phyloP scores from a whole-genome alignment of 1,284 basidiomycete species.

The Exsudoporus floridanus region DNA sequence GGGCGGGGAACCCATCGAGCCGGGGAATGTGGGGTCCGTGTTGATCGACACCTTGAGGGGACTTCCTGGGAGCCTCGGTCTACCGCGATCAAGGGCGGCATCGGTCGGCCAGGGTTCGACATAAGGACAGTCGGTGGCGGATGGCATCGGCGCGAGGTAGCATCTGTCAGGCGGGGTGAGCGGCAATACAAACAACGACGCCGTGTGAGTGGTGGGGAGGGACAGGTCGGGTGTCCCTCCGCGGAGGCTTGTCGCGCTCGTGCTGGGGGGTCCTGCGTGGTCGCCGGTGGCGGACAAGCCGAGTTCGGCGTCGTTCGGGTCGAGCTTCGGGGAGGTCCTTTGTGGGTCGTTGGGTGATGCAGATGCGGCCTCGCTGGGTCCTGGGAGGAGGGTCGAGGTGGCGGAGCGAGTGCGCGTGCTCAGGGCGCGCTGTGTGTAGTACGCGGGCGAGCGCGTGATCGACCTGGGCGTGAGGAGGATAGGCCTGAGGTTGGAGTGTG shows the following conservation, averaged over 20 bases:
- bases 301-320: slow-evolving; percentile 14
- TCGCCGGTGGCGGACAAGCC: slow-evolving; percentile 9
- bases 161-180: slow-evolving; percentile 32
- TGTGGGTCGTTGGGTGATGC: slow-evolving; percentile 5
- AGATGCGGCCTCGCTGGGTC: neutral
- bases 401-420: slow-evolving; percentile 13
- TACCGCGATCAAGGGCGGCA: slow-evolving; percentile 4
- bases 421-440: slow-evolving; percentile 5
- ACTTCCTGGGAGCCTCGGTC: slow-evolving; percentile 16
- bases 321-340: slow-evolving; percentile 26
- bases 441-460: neutral
- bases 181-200: slow-evolving; percentile 14
- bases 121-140: slow-evolving; percentile 26
- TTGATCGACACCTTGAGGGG: slow-evolving; percentile 25
- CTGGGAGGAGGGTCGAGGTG: slow-evolving; percentile 16
- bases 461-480: slow-evolving; percentile 26
- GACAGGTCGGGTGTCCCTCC: slow-evolving; percentile 16
- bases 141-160: slow-evolving; percentile 20
- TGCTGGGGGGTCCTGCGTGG: neutral
- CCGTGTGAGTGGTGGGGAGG: slow-evolving; percentile 8
- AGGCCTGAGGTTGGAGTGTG: slow-evolving; percentile 20
- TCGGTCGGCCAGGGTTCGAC: slow-evolving; percentile 23
- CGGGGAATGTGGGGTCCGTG: neutral
- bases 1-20: slow-evolving; percentile 17
- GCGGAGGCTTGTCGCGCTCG: neutral